Evolutionary conservation across 2,329 filamentous ascomycete genomes (phyloP), one percentile per base, ranked within the genome.

Genomic region (Verruconis gallopava): DNA sequence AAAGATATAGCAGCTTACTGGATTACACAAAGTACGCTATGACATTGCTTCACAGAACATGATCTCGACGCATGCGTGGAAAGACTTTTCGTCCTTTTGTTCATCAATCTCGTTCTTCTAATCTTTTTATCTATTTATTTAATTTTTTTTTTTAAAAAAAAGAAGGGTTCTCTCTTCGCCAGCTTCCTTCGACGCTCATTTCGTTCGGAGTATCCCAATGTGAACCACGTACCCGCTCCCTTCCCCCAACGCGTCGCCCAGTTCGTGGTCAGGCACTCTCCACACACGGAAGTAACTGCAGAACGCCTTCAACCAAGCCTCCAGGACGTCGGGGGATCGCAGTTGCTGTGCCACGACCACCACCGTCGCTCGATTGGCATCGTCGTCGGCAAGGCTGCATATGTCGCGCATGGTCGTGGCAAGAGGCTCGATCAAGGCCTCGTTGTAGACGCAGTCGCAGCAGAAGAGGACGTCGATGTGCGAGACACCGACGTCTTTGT

Each of bases 371-470:
- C 44, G 52, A 9, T 48, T 44, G 5, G 42, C 25, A 30, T 30
- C n/a, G 6, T 9, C 6, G 4, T 43, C 42, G 9, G 21, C 40
- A 13, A 89, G 59, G 6, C 64, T 64, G 59, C 85, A 93, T 18
- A 78, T 70, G 47, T 93, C 82, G 4, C 68, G 75, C 56, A 84
- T 93, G 0, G 85, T 82, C 51, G 79, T 73, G n/a, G 91, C 82
- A 38, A 96, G 74, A 0, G 88, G 85, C 34, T 73, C 66, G 18
- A 96, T 75, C 3, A 96, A 72, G 2, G 81, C 75, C 49, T 94
- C 84, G 61, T 96, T 98, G 67, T 93, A 98, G 50, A 98, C 81
- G 60, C 88, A 95, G 60, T 98, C 91, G 55, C 85, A 93, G 3
- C 86, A 85, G 25, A 96, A 58, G 9, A 96, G 67, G 12, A 77